phyloP scores from a whole-genome alignment of 2,329 filamentous ascomycete genomes.

The Mycosphaerella arachidis region DNA sequence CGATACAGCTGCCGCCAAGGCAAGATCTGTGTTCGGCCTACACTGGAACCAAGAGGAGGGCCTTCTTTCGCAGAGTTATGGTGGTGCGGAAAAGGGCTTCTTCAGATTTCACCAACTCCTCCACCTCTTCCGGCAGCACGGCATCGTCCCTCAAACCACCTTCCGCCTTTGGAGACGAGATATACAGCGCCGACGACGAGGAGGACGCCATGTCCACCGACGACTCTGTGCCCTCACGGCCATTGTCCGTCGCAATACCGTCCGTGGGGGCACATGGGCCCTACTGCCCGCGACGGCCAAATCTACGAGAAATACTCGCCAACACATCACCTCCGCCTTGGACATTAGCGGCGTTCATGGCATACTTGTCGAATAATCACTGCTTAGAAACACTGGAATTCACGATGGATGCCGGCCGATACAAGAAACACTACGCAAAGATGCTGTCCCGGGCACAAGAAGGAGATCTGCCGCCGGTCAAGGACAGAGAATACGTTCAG shows the following conservation, averaged over 20 bases:
- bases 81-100: constrained; percentile 26
- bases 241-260: constrained; percentile 50
- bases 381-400: constrained; percentile 96
- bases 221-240: constrained; percentile 34
- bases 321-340: constrained; percentile 84
- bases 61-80: constrained; percentile 28
- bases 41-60: constrained; percentile 19
- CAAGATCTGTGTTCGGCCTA: constrained; percentile 25
- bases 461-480: constrained; percentile 47
- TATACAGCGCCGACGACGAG: constrained; percentile 46
- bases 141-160: constrained; percentile 22
- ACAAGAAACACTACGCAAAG: constrained; percentile 63
- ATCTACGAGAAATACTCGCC: constrained; percentile 79
- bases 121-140: constrained; percentile 25
- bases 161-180: constrained; percentile 26
- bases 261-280: constrained; percentile 40
- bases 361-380: constrained; percentile 93
- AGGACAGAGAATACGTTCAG: constrained; percentile 65
- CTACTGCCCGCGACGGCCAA: constrained; percentile 60
- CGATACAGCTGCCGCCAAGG: constrained; percentile 30
- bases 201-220: constrained; percentile 47
- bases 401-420: constrained; percentile 87
- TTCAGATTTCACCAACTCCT: constrained; percentile 27
- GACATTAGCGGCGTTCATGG: constrained; percentile 90
- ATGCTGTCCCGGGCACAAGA: constrained; percentile 49